Conservation (phyloP, 805 yeast genomes). For the Candida loeiensis region DNA sequence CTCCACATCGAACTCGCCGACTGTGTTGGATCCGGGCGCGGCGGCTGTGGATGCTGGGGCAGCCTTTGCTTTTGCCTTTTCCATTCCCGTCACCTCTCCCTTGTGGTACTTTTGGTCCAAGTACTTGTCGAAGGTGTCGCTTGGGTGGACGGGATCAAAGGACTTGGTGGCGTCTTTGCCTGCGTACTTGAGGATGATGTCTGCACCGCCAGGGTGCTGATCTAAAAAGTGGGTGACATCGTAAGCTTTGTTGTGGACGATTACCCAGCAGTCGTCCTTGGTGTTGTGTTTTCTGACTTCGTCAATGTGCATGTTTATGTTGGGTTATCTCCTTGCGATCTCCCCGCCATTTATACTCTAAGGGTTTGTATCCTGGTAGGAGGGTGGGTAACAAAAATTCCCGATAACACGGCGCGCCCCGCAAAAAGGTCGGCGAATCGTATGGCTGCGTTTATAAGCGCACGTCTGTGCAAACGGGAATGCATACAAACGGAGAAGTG, state of each 20-base stretch:
- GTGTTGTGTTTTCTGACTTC: constrained; percentile 48
- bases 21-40: constrained; percentile 9
- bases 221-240: constrained; percentile 64
- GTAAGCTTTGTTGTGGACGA: constrained; percentile 73
- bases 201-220: constrained; percentile 62
- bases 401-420: neutral
- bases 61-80: constrained; percentile 1
- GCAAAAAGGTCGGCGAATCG: neutral
- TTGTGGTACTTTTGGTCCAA: constrained; percentile 43
- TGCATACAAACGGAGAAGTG: neutral
- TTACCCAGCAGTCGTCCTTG: constrained; percentile 76
- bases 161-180: constrained; percentile 66
- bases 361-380: neutral
- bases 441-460: neutral
- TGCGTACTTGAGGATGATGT: constrained; percentile 50
- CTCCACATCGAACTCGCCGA: constrained; percentile 39
- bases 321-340: too few species aligned
- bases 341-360: neutral
- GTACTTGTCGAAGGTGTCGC: constrained; percentile 73
- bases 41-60: constrained; percentile 15
- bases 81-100: constrained; percentile 28
- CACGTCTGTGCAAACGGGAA: neutral
- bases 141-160: constrained; percentile 87
- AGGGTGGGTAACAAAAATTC: neutral
- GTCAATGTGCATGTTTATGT: constrained; percentile 5